Base-by-base conservation (phyloP, 176 grass and related monocot genomes). In the Oryza longistaminata region DNA sequence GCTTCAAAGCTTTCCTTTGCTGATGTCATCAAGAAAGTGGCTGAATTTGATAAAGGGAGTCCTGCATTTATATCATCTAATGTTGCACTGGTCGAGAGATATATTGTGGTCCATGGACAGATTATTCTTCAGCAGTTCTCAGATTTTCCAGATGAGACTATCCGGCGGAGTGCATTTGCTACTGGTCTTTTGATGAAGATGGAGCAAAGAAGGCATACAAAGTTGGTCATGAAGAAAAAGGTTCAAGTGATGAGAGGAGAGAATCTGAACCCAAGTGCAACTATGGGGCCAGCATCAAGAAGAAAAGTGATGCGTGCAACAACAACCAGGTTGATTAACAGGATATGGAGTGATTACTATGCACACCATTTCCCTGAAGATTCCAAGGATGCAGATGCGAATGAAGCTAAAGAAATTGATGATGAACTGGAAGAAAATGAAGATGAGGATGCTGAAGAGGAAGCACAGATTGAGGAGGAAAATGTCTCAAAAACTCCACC, bases 71-170 rank as follows among this genome's bases (percentile, higher is more conserved):
- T 94, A 87, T 99, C 93, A 10, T 83, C 92, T 31, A 94, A 91
- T 52, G 74, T 89, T 16, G 25, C 61, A 50, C 82, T 91, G 61
- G 92, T 97, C 84, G 95, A 97, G 87, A 88, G 92, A 70, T 97
- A 94, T 73, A 84, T 94, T 88, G 90, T 94, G 75, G 95, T 97
- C 73, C 95, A 97, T 83, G 92, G 92, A 39, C 92, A 94, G 72
- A 97, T 97, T 68, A 93, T 97, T 78, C 89, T 97, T 88, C 95
- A 97, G 79, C 95, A 97, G 83, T 97, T 97, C 85, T 79, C 92
- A 82, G 95, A 97, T 78, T 97, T 91, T 82, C 95, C 95, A 45
- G 95, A 97, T 88, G 90, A 91, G 78, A 93, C 81, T 60, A 97
- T 97, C 77, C 88, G 88, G 21, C 90, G 92, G 9, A 91, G 88